Evolutionary conservation across 192 early-diverging fungal genomes (phyloP), one percentile per base, ranked within the genome.

Genomic region (Chytriomyces hyalinus): DNA sequence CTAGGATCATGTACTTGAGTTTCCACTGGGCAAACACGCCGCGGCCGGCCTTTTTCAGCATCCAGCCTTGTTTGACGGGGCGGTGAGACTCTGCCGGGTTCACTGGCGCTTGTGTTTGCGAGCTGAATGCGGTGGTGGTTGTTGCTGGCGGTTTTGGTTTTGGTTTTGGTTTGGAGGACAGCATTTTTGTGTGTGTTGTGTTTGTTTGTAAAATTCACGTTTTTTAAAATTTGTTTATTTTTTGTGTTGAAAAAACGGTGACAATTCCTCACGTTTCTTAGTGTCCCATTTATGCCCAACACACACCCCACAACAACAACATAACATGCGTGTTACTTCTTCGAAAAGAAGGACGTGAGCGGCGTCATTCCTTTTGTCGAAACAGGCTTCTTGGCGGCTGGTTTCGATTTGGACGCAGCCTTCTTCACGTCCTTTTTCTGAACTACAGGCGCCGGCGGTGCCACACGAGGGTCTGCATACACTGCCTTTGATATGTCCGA

Each of bases 31-130:
- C 64, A 6, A 88, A 76, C 53, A 88, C 78, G 9, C 83, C 80
- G 6, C 80, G 70, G 17, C 84, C 84, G 8, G 82, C 84, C 26
- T 82, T 77, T 50, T 88, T 88, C 47, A 82, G 53, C 49, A 88
- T 81, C 86, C 86, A 87, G 49, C 86, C 83, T 61, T 87, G 86
- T 68, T 85, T 84, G 57, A 87, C 20, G 53, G 53, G 53, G 15
- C 53, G 53, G 36, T 36, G 36, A 36, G 36, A 36, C 36, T 36
- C 36, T 36, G 36, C 36, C 36, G 36, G 36, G 36, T 36, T 36
- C 36, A 36, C 36, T 36, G 36, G 36, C 36, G 36, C 36, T 36
- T 36, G 36, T 36, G 36, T 36, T 36, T 36, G 36, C 36, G 1
- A 36, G 36, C 36, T 36, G 36, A 36, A 36, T 36, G 36, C 36